Conservation (phyloP, 2,329 filamentous ascomycete genomes). For the Davidsoniella eucalypti region DNA sequence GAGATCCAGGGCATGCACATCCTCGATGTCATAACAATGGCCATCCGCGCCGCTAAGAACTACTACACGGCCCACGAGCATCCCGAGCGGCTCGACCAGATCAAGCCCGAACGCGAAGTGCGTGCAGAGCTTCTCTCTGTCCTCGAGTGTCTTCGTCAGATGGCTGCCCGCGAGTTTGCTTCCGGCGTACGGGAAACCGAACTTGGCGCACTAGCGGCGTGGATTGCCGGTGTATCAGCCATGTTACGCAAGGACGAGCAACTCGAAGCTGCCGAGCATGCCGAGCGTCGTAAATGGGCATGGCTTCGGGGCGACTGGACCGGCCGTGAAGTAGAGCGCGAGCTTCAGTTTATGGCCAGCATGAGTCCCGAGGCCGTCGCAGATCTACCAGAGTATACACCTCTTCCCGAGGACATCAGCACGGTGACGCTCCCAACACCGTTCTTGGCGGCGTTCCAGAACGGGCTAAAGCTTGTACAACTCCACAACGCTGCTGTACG, state of each 20-base stretch:
- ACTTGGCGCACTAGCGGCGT: constrained; percentile 54
- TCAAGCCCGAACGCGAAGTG: constrained; percentile 75
- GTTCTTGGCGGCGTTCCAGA: constrained; percentile 58
- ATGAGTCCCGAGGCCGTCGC: constrained; percentile 32
- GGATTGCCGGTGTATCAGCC: constrained; percentile 62
- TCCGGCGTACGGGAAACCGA: constrained; percentile 70
- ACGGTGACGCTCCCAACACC: constrained; percentile 41
- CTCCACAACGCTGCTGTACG: constrained; percentile 81
- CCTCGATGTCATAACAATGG: constrained; percentile 79
- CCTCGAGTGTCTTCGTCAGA: constrained; percentile 80
- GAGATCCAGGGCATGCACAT: constrained; percentile 86
- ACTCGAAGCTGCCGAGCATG: constrained; percentile 55
- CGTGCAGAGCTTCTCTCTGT: constrained; percentile 70
- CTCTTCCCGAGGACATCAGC: constrained; percentile 14
- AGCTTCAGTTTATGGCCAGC: constrained; percentile 65
- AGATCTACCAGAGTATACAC: constrained; percentile 48
- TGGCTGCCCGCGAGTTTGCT: constrained; percentile 74
- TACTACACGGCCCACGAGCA: constrained; percentile 92
- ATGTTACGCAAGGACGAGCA: constrained; percentile 64
- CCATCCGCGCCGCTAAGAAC: constrained; percentile 88
- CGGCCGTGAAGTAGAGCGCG: constrained; percentile 57
- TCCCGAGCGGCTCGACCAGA: constrained; percentile 67
- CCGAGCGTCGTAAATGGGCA: constrained; percentile 56
- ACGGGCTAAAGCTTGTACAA: constrained; percentile 64
- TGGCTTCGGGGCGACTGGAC: constrained; percentile 71